Conservation (phyloP, 257 asterid genomes). For the Solanum chmielewskii region DNA sequence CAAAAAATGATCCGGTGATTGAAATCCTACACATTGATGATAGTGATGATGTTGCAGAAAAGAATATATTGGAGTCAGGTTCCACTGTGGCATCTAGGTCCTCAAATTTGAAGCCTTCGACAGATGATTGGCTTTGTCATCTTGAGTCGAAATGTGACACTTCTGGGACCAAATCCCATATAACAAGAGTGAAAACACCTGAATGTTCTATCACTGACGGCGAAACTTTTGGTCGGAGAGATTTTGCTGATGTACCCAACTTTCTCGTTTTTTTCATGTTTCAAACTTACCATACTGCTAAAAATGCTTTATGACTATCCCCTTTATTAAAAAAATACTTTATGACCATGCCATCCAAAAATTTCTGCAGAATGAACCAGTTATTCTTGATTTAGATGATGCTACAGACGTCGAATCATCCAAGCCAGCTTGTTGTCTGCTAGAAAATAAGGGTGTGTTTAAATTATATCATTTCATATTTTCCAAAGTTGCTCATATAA, state of each 20-base stretch:
- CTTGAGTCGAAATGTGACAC: slow-evolving; percentile 9
- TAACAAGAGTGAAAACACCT: slow-evolving; percentile 10
- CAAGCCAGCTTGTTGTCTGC: slow-evolving; percentile 7
- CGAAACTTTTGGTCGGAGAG: slow-evolving; percentile 16
- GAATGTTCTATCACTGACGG: slow-evolving; percentile 14
- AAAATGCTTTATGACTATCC: slow-evolving; percentile 4
- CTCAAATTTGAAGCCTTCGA: slow-evolving; percentile 7
- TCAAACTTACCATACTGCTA: background rate
- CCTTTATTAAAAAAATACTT: background rate
- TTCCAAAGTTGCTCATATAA: slow-evolving; percentile 2
- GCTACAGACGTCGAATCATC: slow-evolving; percentile 22
- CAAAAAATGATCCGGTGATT: slow-evolving; percentile 7
- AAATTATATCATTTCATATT: background rate
- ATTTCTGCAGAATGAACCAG: slow-evolving; percentile 32
- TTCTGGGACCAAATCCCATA: slow-evolving; percentile 15
- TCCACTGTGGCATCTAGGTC: slow-evolving; percentile 8
- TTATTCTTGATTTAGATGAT: slow-evolving; percentile 45
- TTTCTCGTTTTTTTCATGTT: background rate
- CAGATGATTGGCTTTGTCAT: slow-evolving; percentile 1
- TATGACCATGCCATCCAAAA: slow-evolving; percentile 1
- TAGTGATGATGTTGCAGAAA: slow-evolving; percentile 15
- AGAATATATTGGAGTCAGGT: slow-evolving; percentile 3
- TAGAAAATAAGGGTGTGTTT: slow-evolving; percentile 30
- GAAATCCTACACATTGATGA: slow-evolving; percentile 20
- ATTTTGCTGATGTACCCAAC: slow-evolving; percentile 9